Percentiles rank a stretch among this genome's conserved stretches.
Evolutionary conservation across 202 grass and related monocot species (phyloP).

Genomic region (Zizania palustris): DNA sequence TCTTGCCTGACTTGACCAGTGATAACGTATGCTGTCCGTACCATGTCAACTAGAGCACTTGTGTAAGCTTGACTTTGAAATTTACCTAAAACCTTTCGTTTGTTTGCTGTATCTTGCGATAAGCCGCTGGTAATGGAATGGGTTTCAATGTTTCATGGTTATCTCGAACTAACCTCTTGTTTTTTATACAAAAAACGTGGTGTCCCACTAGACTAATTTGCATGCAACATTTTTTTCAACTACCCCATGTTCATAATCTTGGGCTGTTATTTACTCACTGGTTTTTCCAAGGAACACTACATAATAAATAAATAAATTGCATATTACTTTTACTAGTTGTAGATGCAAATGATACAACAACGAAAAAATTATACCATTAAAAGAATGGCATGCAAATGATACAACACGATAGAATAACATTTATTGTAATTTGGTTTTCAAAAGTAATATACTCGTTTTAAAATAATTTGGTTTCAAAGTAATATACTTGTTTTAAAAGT

Average conservation of each 20-base stretch:
- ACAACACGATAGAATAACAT: no score
- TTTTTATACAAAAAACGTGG: not conserved
- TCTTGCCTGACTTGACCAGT: slow-evolving; percentile 24
- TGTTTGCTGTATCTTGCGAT: not conserved
- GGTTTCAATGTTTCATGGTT: not conserved
- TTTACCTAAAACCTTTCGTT: not conserved
- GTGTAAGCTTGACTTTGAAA: slow-evolving; percentile 1
- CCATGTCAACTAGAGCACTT: not conserved
- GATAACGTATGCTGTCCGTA: not conserved
- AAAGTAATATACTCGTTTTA: no score
- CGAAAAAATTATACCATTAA: no score
- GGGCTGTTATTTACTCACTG: not conserved
- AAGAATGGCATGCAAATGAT: no score
- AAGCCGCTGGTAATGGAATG: not conserved
- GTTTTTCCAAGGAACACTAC: no score
- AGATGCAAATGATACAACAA: no score
- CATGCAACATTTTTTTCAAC: not conserved
- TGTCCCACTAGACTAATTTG: not conserved
- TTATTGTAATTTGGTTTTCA: no score
- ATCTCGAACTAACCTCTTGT: not conserved
- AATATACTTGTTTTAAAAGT: no score
- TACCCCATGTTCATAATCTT: not conserved
- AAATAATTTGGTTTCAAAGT: no score
- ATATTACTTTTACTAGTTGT: no score
- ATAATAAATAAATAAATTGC: no score